phyloP scores from a whole-genome alignment of 2,329 filamentous ascomycete species.

The Colletotrichum lindemuthianum region DNA sequence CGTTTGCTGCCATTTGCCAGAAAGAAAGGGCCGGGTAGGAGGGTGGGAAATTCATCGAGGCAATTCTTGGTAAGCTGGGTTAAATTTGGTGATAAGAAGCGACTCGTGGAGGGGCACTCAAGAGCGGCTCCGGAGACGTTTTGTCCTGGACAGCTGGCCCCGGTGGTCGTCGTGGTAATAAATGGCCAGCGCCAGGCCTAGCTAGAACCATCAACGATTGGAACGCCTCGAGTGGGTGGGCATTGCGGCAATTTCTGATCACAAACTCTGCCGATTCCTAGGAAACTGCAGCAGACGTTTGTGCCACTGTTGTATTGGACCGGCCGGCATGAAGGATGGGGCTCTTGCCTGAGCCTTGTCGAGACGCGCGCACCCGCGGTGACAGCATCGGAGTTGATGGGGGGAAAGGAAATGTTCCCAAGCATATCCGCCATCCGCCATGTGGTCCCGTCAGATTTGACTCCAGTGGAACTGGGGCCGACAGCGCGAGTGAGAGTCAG shows the following conservation, averaged over 20 bases:
- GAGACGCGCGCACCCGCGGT: conserved; percentile 14
- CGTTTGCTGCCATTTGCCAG: too few relatives aligned
- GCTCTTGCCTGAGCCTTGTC: conserved; percentile 22
- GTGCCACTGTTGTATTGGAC: conserved; percentile 34
- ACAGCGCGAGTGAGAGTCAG: conserved; percentile 24
- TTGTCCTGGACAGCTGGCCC: conserved; percentile 8
- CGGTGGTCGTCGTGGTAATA: conserved; percentile 21
- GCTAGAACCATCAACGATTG: conserved; percentile 29
- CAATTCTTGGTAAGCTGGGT: not conserved
- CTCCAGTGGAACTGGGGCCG: conserved; percentile 30
- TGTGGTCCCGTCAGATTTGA: conserved; percentile 26
- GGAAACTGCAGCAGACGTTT: conserved; percentile 29
- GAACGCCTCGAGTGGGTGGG: conserved; percentile 32
- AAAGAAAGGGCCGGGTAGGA: too few relatives aligned
- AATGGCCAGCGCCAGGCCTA: conserved; percentile 13
- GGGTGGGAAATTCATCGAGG: too few relatives aligned
- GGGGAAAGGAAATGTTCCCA: not conserved
- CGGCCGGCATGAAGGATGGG: conserved; percentile 27
- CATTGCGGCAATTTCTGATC: conserved; percentile 34
- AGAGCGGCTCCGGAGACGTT: conserved; percentile 25
- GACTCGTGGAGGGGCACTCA: conserved; percentile 19
- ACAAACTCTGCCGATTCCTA: conserved; percentile 28
- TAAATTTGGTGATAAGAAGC: conserved; percentile 19
- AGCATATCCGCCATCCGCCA: conserved; percentile 27
- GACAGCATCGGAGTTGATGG: conserved; percentile 21